phyloP scores from a whole-genome alignment of 805 yeast species.

The Ogataea paradorogensis region DNA sequence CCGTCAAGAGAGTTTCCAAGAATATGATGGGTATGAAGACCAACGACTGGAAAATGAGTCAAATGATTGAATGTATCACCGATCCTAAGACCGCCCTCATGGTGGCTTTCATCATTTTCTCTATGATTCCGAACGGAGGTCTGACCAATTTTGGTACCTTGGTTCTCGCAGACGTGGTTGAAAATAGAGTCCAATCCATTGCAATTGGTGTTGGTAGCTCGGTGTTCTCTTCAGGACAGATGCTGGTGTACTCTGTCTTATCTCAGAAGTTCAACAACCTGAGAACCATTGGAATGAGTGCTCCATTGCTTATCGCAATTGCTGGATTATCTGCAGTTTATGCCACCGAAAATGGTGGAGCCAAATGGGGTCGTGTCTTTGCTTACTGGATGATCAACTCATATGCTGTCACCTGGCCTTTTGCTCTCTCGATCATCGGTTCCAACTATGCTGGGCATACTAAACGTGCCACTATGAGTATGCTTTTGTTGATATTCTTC shows the following conservation, averaged over 20 bases:
- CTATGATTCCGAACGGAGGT: constrained; percentile 33
- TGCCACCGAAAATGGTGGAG: constrained; percentile 25
- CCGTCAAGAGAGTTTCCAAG: constrained; percentile 26
- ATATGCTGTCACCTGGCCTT: constrained; percentile 28
- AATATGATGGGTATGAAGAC: constrained; percentile 32
- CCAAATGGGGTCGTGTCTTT: constrained; percentile 31
- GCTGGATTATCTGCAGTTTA: constrained; percentile 27
- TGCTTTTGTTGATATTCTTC: constrained; percentile 42
- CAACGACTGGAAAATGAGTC: constrained; percentile 26
- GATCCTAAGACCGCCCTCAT: constrained; percentile 26
- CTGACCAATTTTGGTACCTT: constrained; percentile 28
- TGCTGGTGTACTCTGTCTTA: constrained; percentile 18
- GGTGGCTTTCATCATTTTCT: constrained; percentile 22
- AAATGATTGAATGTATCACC: constrained; percentile 22
- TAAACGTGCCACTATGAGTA: constrained; percentile 45
- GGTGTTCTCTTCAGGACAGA: constrained; percentile 26
- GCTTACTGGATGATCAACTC: constrained; percentile 34
- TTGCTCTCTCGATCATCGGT: constrained; percentile 27
- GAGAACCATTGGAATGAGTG: constrained; percentile 23
- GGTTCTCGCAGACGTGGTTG: constrained; percentile 21
- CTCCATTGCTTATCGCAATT: constrained; percentile 26
- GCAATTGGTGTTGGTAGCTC: constrained; percentile 23
- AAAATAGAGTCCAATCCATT: constrained; percentile 18
- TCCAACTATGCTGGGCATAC: constrained; percentile 50
- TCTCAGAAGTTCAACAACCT: constrained; percentile 18